Base-by-base conservation (phyloP, 805 yeast species). In the Wickerhamomyces bisporus region DNA sequence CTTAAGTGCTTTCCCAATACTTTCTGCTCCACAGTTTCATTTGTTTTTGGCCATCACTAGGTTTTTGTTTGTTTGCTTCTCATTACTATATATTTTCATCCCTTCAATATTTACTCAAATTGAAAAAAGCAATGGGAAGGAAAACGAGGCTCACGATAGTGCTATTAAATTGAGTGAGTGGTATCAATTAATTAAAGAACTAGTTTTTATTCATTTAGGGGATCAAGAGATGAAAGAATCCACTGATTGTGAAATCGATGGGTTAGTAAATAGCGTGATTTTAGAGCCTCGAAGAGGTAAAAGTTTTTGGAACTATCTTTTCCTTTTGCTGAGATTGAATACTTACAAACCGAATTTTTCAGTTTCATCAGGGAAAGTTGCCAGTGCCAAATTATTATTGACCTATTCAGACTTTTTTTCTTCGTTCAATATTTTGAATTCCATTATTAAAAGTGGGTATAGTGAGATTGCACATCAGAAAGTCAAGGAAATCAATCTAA, bases 1-100 rank as follows among this genome's bases (percentile, higher is more conserved):
- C 1, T 50, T 72, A 45, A 54, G 66, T 20, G 68, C 73, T 0
- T 49, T 71, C 39, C 77, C 77, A 33, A 32, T 55, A 13, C 25
- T 55, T 28, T 50, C 60, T 13, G 49, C 53, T 23, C 59, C 61
- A 11, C 36, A 55, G n/a, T 44, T 55, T 21, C 38, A 45, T 8
- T 52, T 54, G 31, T 49, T 64, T 15, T 44, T 55, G 39, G 47
- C 39, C 11, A 20, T 61, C 9, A 16, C 55, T 1, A 60, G 62
- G 35, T 19, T 55, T 14, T 37, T 56, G 10, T 45, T 65, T 15
- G 38, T 62, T 15, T 30, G 53, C 2, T 51, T 41, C 11, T 43
- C 62, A 3, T 18, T 52, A 14, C 12, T 38, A 3, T 50, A 47
- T 30, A 39, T 55, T 24, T 32, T 55, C 26, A 23, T 29, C 3